Evolutionary conservation across 176 grass and related monocot genomes (phyloP).

Genomic region (Rhynchospora breviuscula): DNA sequence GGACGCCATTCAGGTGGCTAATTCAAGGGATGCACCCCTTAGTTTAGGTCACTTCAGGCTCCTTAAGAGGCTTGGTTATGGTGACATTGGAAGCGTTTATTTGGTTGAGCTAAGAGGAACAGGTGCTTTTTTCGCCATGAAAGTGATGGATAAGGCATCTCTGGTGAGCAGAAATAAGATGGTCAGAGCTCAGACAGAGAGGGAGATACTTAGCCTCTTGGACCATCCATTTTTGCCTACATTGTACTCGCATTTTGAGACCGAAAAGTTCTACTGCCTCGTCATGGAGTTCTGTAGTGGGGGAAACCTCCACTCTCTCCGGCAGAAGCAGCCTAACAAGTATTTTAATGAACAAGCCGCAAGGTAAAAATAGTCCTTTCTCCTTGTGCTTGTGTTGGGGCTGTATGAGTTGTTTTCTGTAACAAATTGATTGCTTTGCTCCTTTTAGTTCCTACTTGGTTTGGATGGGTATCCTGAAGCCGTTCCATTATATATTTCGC

Average conservation of each 20-base stretch:
- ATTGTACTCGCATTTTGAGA: slow-evolving; percentile 89
- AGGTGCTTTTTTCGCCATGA: slow-evolving; percentile 71
- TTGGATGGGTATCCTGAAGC: background rate
- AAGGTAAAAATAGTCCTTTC: slow-evolving; percentile 23
- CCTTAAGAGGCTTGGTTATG: slow-evolving; percentile 64
- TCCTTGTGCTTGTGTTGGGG: background rate
- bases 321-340: slow-evolving; percentile 74
- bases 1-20: slow-evolving; percentile 63
- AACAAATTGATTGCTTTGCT: background rate
- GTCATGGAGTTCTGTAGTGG: slow-evolving; percentile 95
- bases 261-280: slow-evolving; percentile 79
- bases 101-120: slow-evolving; percentile 71
- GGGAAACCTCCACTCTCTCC: slow-evolving; percentile 87
- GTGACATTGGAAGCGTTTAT: slow-evolving; percentile 96
- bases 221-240: slow-evolving; percentile 94
- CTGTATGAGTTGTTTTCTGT: background rate
- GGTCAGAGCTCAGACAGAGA: slow-evolving; percentile 65
- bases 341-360: slow-evolving; percentile 76
- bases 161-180: slow-evolving; percentile 77
- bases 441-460: background rate
- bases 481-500: background rate
- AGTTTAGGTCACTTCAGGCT: slow-evolving; percentile 88
- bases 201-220: slow-evolving; percentile 69
- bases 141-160: slow-evolving; percentile 89
- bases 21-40: slow-evolving; percentile 44